Percentiles rank a stretch among this genome's conserved stretches.
Conservation (phyloP, 2,329 filamentous ascomycete species). For the Juglanconis sp. region DNA sequence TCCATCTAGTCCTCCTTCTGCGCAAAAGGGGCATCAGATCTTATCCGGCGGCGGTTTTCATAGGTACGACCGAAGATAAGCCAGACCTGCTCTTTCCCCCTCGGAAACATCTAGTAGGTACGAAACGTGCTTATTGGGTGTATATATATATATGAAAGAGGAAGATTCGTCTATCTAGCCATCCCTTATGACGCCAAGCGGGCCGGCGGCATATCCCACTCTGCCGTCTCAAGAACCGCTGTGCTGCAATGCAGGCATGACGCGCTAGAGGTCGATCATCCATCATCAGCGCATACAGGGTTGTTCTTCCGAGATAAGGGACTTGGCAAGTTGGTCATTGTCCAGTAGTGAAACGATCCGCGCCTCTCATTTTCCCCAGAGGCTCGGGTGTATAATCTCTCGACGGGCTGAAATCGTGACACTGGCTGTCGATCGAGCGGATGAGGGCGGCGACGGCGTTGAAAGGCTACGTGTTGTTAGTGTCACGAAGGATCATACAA, state of each 20-base stretch:
- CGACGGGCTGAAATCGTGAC: neutral
- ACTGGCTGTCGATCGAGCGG: neutral
- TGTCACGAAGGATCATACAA: too few species aligned
- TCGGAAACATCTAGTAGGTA: too few species aligned
- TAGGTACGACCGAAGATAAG: too few species aligned
- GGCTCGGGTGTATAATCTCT: neutral
- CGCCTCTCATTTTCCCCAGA: neutral
- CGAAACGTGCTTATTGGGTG: too few species aligned
- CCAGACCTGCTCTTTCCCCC: too few species aligned
- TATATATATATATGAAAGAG: too few species aligned
- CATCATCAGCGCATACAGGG: neutral
- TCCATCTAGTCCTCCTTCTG: too few species aligned
- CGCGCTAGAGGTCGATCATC: neutral
- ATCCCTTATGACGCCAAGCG: neutral
- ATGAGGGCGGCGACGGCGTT: neutral
- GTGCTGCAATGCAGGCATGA: neutral
- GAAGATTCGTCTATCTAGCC: neutral
- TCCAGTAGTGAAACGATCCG: neutral
- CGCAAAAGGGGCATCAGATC: too few species aligned
- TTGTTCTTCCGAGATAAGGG: constrained; percentile 11
- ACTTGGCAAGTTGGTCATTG: constrained; percentile 5
- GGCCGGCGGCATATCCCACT: neutral
- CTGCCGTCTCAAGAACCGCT: neutral
- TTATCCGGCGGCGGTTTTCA: too few species aligned
- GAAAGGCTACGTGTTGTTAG: neutral